phyloP scores from a whole-genome alignment of 768 basidiomycete genomes.

The Galerina marginata region DNA sequence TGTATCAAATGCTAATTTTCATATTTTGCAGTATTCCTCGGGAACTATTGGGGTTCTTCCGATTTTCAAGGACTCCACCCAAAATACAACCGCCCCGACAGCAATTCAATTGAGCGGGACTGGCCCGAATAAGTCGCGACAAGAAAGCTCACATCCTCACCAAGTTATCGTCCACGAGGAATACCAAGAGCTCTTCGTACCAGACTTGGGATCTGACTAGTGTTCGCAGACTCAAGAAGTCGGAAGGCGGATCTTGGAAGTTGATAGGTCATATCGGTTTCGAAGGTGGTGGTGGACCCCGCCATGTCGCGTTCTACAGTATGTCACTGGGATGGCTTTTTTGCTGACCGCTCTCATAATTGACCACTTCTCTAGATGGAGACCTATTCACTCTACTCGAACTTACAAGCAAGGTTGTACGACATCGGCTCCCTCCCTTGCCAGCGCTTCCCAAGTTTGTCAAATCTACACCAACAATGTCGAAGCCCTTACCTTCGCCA shows the following conservation, averaged over 20 bases:
- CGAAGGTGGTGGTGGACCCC: conserved; percentile 68
- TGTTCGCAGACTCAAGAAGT: conserved; percentile 60
- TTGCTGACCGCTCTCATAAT: neutral
- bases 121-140: conserved; percentile 71
- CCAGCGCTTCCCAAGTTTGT: conserved; percentile 46
- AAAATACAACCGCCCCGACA: conserved; percentile 41
- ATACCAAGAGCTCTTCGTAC: conserved; percentile 65
- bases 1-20: conserved; percentile 2
- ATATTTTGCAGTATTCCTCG: conserved; percentile 62
- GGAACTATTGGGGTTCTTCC: conserved; percentile 65
- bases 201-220: conserved; percentile 80
- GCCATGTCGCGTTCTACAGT: conserved; percentile 73
- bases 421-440: conserved; percentile 55
- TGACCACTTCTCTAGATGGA: conserved; percentile 47
- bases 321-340: conserved; percentile 23
- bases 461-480: conserved; percentile 55
- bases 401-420: conserved; percentile 60
- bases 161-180: conserved; percentile 60
- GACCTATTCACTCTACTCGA: conserved; percentile 72
- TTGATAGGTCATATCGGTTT: conserved; percentile 52
- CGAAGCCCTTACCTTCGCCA: conserved; percentile 46
- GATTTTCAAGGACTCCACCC: conserved; percentile 52
- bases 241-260: conserved; percentile 50
- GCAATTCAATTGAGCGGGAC: conserved; percentile 52
- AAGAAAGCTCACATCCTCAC: conserved; percentile 79